Conservation (phyloP, 345 rosid species). For the Hevea brasiliensis region DNA sequence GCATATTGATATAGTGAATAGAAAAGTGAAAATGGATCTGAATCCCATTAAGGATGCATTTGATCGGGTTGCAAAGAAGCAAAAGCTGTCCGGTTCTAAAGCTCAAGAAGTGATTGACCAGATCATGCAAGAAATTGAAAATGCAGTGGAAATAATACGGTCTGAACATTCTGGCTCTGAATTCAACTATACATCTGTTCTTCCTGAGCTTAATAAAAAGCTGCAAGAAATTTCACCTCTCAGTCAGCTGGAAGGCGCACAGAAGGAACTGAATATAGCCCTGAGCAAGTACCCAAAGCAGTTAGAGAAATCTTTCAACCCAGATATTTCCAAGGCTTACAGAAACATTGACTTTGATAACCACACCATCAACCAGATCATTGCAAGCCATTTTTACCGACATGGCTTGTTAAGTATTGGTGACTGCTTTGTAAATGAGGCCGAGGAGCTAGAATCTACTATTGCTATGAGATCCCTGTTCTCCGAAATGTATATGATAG, state of each 20-base stretch:
- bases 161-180: constrained; percentile 22
- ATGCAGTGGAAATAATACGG: constrained; percentile 34
- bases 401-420: constrained; percentile 66
- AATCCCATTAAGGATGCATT: constrained; percentile 71
- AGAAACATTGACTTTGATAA: constrained; percentile 59
- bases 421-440: constrained; percentile 58
- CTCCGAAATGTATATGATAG: constrained; percentile 58
- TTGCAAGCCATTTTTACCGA: constrained; percentile 64
- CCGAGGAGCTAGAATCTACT: constrained; percentile 46
- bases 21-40: constrained; percentile 53
- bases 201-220: constrained; percentile 46
- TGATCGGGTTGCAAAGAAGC: constrained; percentile 76
- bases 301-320: constrained; percentile 57
- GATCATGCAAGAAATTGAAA: constrained; percentile 54
- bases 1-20: background rate
- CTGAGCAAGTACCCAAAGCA: constrained; percentile 59
- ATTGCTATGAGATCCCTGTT: constrained; percentile 41
- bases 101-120: constrained; percentile 55
- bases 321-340: constrained; percentile 69
- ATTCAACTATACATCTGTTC: constrained; percentile 33
- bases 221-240: constrained; percentile 46
- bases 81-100: constrained; percentile 55
- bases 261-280: constrained; percentile 64
- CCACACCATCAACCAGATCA: constrained; percentile 53
- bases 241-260: constrained; percentile 50